Base-by-base conservation (phyloP, 1,284 basidiomycete species). In the Heterobasidion occidentale region DNA sequence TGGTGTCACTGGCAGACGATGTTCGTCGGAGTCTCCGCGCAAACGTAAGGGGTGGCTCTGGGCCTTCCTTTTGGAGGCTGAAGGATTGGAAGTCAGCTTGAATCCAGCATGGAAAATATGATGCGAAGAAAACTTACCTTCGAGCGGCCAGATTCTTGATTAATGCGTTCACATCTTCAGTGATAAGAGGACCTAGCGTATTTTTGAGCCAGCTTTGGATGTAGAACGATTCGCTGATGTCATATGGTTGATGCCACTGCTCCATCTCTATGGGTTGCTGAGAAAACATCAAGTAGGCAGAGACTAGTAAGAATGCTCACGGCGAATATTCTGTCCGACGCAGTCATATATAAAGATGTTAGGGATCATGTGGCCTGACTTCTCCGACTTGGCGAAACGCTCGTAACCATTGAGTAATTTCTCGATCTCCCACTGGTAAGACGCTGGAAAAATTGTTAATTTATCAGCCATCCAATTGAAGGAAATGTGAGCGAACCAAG, bases 121-220 rank as follows among this genome's bases (percentile, higher is more conserved):
- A 12, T 42, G 27, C 27, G 27, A 27, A 27, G 27, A 27, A 27
- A 5, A 19, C 46, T 48, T 19, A 48, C 46, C 46, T 48, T 14
- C 11, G 12, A 15, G 46, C 46, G 7, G 38, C 38, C 38, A n/a
- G 4, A n/a, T 5, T 8, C 38, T 42, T 42, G 38, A 42, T n/a
- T 4, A 42, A 42, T n/a, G 11, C 71, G 47, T 70, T 71, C 6
- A 15, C 17, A 45, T 72, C 70, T 9, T 64, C 67, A 34, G 65
- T 62, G 44, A 56, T 56, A 17, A 68, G 42, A 42, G 33, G 48
- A 19, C 55, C 60, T 19, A 61, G 46, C 34, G 17, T 46, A 7
- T 59, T 52, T 33, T 46, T 33, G 8, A 61, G 59, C 60, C 60
- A 61, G 4, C 44, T 48, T 46, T 62, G 61, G 36, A 52, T 55